Base-by-base conservation (phyloP, 495 filamentous ascomycete species). In the Glutinoglossum americanum region DNA sequence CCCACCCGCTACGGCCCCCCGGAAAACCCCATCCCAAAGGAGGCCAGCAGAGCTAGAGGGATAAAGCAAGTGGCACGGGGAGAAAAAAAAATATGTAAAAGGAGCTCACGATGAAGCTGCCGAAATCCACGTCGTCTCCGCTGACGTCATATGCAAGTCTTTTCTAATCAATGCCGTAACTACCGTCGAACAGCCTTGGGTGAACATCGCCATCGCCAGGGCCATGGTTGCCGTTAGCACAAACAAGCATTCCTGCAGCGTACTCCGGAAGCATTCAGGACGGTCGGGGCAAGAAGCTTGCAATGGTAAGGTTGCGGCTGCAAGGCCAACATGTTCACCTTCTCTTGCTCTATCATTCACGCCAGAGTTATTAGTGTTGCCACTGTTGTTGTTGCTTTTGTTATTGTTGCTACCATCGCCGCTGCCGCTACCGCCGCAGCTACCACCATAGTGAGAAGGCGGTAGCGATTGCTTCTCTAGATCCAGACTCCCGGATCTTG, bases 41-140 rank as follows among this genome's bases (percentile, higher is more conserved):
- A 55, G 32, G 6, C 32, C 5, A 11, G 32, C 11, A 35, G 11
- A 11, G 32, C 32, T 35, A 35, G 32, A 35, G 11, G n/a, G n/a
- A n/a, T n/a, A 35, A 35, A 35, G 32, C 32, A 35, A 35, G n/a
- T n/a, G n/a, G n/a, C n/a, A n/a, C n/a, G n/a, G 4, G 11, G 4
- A 5, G 32, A 35, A 5, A 5, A 35, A 35, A 35, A 35, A 35
- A 4, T 11, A 35, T 35, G 32, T 5, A 35, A 19, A 25, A 25
- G 15, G 9, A 23, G 72, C 76, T 26, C 69, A 82, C 74, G 76
- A 70, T 30, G 74, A 71, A 54, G 78, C 73, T n/a, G 79, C 79
- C 57, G 72, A 75, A n/a, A 85, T 80, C 83, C 83, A 87, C 10
- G 80, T 83, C 47, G 85, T 79, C 62, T 86, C 73, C 3, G 80